Conservation (phyloP, 176 grass and related monocot species). For the Lolium perenne region DNA sequence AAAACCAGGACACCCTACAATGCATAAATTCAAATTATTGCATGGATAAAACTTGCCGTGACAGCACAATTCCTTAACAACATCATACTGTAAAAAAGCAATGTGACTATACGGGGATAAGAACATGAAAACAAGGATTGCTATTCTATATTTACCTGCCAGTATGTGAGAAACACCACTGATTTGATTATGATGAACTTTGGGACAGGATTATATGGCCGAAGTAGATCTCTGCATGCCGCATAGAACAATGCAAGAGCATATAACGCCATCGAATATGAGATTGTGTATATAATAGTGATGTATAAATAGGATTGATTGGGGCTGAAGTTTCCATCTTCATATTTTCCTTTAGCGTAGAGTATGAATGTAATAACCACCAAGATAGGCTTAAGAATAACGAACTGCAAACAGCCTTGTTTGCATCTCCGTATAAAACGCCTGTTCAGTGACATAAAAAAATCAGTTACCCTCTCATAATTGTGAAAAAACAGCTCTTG, state of each 20-base stretch:
- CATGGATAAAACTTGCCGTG: background rate
- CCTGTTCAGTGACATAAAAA: conserved; percentile 55
- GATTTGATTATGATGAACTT: conserved; percentile 99
- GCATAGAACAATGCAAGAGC: conserved; percentile 91
- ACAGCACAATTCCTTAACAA: background rate
- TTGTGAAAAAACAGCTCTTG: background rate
- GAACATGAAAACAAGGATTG: background rate
- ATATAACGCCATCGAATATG: conserved; percentile 92
- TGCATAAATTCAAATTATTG: conserved; percentile 15
- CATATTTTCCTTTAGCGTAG: conserved; percentile 91
- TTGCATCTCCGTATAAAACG: conserved; percentile 99
- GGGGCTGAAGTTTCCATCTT: conserved; percentile 94
- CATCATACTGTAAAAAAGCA: background rate
- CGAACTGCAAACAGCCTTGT: conserved; percentile 97
- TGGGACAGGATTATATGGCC: conserved; percentile 90
- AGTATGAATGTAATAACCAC: conserved; percentile 98
- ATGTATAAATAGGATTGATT: conserved; percentile 97
- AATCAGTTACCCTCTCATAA: conserved; percentile 19
- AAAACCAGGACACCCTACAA: conserved; percentile 96
- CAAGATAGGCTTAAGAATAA: conserved; percentile 98
- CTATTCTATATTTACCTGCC: conserved; percentile 71
- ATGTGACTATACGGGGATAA: background rate
- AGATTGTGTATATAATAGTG: conserved; percentile 95
- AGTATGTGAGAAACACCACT: conserved; percentile 98
- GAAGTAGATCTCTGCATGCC: conserved; percentile 89